Conservation (phyloP, 495 filamentous ascomycete genomes). For the Trichocladium antarcticum region DNA sequence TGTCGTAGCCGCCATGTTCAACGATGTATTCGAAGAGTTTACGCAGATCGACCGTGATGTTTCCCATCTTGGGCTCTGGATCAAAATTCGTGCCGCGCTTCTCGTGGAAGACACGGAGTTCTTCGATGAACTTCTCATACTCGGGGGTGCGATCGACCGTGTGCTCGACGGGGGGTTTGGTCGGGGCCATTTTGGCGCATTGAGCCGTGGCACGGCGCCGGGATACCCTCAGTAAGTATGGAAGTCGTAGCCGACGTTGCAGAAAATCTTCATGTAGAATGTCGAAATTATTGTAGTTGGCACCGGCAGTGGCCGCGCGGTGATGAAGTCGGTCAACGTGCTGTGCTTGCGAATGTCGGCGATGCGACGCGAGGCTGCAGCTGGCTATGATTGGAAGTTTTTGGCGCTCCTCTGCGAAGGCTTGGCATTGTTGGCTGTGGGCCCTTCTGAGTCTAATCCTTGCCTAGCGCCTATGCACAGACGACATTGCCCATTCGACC, state of each 20-base stretch:
- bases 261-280: neutral
- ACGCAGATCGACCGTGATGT: conserved; percentile 56
- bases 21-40: conserved; percentile 60
- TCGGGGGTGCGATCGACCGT: conserved; percentile 45
- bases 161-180: conserved; percentile 27
- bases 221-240: neutral
- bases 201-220: conserved; percentile 18
- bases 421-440: conserved; percentile 2
- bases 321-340: neutral
- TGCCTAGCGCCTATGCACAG: conserved; percentile 2
- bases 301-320: neutral
- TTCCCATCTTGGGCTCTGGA: conserved; percentile 60
- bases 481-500: neutral
- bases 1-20: conserved; percentile 67
- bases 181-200: conserved; percentile 28
- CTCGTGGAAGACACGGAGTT: conserved; percentile 54
- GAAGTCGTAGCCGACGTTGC: neutral
- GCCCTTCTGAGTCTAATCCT: neutral
- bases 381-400: conserved; percentile 12
- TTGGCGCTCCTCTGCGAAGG: neutral
- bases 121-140: conserved; percentile 58
- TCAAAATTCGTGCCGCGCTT: conserved; percentile 63
- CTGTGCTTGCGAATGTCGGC: neutral
- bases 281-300: neutral
- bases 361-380: conserved; percentile 17